Base-by-base conservation (phyloP, 2,329 filamentous ascomycete species). In the Ilyonectria sp. region DNA sequence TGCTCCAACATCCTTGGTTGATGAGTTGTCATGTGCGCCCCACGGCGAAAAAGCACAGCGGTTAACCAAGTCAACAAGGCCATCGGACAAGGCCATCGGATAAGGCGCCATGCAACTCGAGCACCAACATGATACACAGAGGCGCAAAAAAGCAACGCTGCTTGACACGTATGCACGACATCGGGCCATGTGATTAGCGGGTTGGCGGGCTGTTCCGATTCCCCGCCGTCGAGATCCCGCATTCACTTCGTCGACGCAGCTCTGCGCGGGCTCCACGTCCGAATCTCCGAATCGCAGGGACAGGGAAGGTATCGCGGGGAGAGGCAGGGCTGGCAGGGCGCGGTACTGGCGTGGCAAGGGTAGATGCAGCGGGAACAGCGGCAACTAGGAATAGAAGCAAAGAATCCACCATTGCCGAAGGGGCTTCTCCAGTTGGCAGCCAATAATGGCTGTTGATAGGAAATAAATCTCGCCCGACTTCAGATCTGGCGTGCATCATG, bases 11-110 rank as follows among this genome's bases (percentile, higher is more conserved):
- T 57, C 53, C 37, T 47, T 40, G 26, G 33, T 21, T 43, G 58
- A 66, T 66, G 63, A 40, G 63, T 54, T 66, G 63, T 66, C 63
- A 57, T 44, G 43, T 58, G n/a, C 13, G 63, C 52, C 58, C 63
- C 63, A 62, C 63, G 10, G 35, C 21, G 37, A 53, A 57, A 52
- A 65, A 61, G 44, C 57, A 58, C 58, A 15, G 52, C 46, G 46
- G 59, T 52, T 58, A 43, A 37, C 19, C 29, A 62, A 31, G 29
- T 37, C 37, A 53, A 35, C 46, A 46, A 31, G 46, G 60, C 6
- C 44, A n/a, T 50, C 58, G 35, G 58, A 19, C 35, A 52, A 35
- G 19, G 46, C 31, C 44, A n/a, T 50, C 58, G 35, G 58, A 19
- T 26, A 52, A 35, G 19, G 46, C 31, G 15, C 44, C 21, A 47